Conservation (phyloP, 1,284 basidiomycete species). For the Moniliophthora roreri region DNA sequence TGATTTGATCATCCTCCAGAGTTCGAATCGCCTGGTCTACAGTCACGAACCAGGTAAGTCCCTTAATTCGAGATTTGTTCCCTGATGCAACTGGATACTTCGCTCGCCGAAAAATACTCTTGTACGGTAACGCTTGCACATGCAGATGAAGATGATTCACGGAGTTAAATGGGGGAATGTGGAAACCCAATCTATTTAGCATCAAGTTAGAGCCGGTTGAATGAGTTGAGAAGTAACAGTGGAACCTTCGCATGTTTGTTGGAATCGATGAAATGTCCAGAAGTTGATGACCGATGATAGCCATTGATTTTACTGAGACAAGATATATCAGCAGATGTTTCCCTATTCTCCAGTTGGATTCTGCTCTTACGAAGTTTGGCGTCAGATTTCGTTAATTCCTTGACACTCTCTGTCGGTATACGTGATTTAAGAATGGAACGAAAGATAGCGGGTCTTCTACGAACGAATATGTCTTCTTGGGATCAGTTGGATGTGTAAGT, state of each 20-base stretch:
- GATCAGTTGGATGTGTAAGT: slow-evolving; percentile 63
- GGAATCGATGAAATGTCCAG: slow-evolving; percentile 43
- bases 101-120: slow-evolving; percentile 35
- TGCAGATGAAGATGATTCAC: slow-evolving; percentile 82
- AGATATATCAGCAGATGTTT: background rate
- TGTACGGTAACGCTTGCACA: slow-evolving; percentile 71
- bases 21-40: slow-evolving; percentile 63
- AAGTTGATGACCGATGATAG: slow-evolving; percentile 51
- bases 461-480: slow-evolving; percentile 63
- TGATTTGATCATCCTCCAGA: slow-evolving; percentile 50
- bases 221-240: background rate
- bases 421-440: background rate
- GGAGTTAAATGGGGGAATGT: slow-evolving; percentile 83
- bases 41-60: slow-evolving; percentile 78
- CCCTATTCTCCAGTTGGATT: background rate
- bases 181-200: slow-evolving; percentile 64
- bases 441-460: slow-evolving; percentile 12
- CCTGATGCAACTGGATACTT: slow-evolving; percentile 61
- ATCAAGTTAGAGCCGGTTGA: background rate
- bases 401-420: slow-evolving; percentile 43
- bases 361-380: slow-evolving; percentile 45
- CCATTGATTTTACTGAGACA: slow-evolving; percentile 60
- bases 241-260: slow-evolving; percentile 39
- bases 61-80: slow-evolving; percentile 50
- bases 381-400: slow-evolving; percentile 42